Base-by-base conservation (phyloP, 768 basidiomycete species). In the Rhizopogon rudus region DNA sequence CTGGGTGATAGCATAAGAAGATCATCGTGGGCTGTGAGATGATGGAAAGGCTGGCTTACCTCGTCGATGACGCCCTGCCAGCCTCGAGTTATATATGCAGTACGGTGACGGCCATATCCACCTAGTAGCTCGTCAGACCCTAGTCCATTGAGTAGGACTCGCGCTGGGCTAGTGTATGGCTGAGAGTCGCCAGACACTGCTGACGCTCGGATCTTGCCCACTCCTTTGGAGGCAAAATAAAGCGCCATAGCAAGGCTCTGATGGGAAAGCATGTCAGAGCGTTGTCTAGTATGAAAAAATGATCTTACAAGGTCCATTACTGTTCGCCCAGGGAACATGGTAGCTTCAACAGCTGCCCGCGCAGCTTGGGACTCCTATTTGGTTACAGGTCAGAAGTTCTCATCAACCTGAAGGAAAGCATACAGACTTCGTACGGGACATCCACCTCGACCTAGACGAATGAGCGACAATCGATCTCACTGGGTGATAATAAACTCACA, bases 41-140 rank as follows among this genome's bases (percentile, higher is more conserved):
- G 22, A 25, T 44, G 13, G 35, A 46, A 40, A 8, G 4, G 16
- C 28, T 3, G 9, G 31, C 69, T 56, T 59, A 93, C 94, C 80
- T 97, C 94, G 33, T 86, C 77, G 50, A 95, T 79, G 42, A 93
- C 80, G 8, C 82, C 87, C 58, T 75, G 63, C 93, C 93, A 96
- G 10, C 89, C 83, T 17, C 77, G 80, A 6, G 68, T 62, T 6
- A 72, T 76, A 66, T 82, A 98, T 1, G 85, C 89, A 9, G 83
- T 81, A 7, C 92, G 81, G 73, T 98, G 94, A 55, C 97, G 78
- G 3, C 90, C 81, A 68, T 99, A 99, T 1, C 97, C 97, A 3
- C 94, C 97, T 5, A 99, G 76, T 40, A 98, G 77, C 67, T 99
- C 97, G 65, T 99, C 97, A 1, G 97, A 91, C 0, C 97, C 97